Conservation (phyloP, 305 asterid genomes). For the Fraxinus platypoda region DNA sequence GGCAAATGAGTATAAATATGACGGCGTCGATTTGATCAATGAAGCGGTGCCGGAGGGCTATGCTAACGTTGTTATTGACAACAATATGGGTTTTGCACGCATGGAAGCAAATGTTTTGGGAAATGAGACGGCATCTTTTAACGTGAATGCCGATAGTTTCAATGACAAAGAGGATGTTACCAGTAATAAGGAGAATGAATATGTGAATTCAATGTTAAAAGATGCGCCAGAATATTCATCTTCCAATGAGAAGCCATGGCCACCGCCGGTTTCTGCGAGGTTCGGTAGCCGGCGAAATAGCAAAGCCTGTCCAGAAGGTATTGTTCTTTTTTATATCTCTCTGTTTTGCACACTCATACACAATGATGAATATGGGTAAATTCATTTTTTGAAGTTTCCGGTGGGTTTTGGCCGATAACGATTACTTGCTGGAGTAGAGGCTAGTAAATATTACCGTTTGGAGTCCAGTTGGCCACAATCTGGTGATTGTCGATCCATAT, state of each 20-base stretch:
- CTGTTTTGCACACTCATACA: not conserved
- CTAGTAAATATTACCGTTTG: conserved; percentile 49
- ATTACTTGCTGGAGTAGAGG: conserved; percentile 4
- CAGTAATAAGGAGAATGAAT: conserved; percentile 53
- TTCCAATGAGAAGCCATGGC: conserved; percentile 38
- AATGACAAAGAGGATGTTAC: conserved; percentile 26
- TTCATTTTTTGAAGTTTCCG: conserved; percentile 19
- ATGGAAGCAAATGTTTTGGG: conserved; percentile 6
- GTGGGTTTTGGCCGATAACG: conserved; percentile 27
- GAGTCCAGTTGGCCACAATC: not conserved
- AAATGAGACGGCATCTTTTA: not conserved
- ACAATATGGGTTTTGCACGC: conserved; percentile 4
- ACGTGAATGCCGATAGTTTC: conserved; percentile 17
- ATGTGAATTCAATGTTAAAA: conserved; percentile 26
- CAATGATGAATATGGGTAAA: not conserved
- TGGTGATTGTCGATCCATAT: conserved; percentile 21
- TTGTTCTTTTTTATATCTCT: not conserved
- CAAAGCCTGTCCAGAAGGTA: conserved; percentile 75
- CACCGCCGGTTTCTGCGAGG: conserved; percentile 51
- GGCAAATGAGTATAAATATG: conserved; percentile 18
- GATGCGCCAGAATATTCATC: conserved; percentile 6
- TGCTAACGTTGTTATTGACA: not conserved
- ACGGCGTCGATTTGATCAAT: conserved; percentile 23
- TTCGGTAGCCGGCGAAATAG: conserved; percentile 57
- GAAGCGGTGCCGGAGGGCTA: conserved; percentile 20